These are phyloP conservation scores for Retiboletus flavoniger DNA, from an alignment of 1,284 basidiomycete genomes.

Conservation along the genomic window DNA sequence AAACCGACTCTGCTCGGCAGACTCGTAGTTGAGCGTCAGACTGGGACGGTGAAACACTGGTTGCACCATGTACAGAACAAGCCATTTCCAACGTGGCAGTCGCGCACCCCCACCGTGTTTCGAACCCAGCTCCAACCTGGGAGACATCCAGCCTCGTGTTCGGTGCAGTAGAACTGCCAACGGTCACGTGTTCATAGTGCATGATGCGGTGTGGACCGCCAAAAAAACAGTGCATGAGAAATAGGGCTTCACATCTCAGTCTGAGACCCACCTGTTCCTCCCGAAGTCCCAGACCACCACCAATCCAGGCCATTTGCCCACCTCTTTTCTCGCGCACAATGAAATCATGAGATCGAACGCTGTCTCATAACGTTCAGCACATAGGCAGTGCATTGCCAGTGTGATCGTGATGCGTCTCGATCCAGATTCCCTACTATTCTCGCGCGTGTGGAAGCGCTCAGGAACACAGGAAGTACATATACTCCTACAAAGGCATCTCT, in stretches of 20 bases:
- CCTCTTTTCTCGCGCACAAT: no score
- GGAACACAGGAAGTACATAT: slow-evolving; percentile 21
- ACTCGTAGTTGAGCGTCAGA: no score
- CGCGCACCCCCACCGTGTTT: neutral
- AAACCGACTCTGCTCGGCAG: no score
- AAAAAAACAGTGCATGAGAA: no score
- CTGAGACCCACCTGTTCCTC: no score
- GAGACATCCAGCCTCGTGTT: neutral
- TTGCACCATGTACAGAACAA: no score
- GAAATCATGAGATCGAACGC: no score
- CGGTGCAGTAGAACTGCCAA: neutral
- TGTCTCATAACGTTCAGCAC: neutral
- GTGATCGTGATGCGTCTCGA: neutral
- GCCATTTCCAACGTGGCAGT: neutral
- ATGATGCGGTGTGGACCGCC: no score
- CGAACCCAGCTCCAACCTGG: neutral
- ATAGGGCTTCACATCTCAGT: no score
- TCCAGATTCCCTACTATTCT: neutral
- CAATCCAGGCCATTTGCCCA: no score
- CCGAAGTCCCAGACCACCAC: no score
- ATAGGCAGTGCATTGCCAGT: neutral
- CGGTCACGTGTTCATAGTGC: neutral
- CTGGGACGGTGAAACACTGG: no score
- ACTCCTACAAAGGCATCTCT: neutral
- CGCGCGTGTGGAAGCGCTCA: slow-evolving; percentile 9